phyloP scores from a whole-genome alignment of 768 basidiomycete species.

The Pulveroboletus sp. region DNA sequence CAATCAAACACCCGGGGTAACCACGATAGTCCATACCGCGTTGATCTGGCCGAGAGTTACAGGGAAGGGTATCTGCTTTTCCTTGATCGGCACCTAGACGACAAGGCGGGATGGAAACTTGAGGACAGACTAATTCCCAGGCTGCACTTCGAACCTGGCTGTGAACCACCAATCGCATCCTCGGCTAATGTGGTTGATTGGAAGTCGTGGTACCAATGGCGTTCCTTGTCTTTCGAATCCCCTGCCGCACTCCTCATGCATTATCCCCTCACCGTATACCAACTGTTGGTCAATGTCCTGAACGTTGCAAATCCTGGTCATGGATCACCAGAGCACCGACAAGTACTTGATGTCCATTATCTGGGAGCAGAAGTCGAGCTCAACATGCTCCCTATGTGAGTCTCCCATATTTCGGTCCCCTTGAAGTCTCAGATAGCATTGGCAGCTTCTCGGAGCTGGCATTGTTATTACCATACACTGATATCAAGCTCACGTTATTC shows the following conservation, averaged over 20 bases:
- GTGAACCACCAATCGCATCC: slow-evolving; percentile 27
- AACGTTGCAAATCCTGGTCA: slow-evolving; percentile 25
- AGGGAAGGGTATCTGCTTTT: slow-evolving; percentile 34
- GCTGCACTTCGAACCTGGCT: slow-evolving; percentile 26
- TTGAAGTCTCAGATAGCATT: background rate
- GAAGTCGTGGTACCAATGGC: slow-evolving; percentile 45
- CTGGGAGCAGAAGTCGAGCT: slow-evolving; percentile 40
- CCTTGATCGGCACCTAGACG: slow-evolving; percentile 28
- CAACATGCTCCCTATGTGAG: slow-evolving; percentile 39
- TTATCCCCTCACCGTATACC: slow-evolving; percentile 41
- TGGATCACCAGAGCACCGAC: slow-evolving; percentile 21
- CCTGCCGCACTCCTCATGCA: slow-evolving; percentile 44
- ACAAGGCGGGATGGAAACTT: slow-evolving; percentile 36
- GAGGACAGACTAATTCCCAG: slow-evolving; percentile 33
- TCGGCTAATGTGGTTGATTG: slow-evolving; percentile 35
- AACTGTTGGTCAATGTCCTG: slow-evolving; percentile 35
- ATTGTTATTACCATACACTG: slow-evolving; percentile 41
- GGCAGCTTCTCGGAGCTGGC: slow-evolving; percentile 45
- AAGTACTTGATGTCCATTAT: slow-evolving; percentile 33
- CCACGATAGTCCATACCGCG: background rate
- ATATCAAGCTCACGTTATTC: slow-evolving; percentile 41
- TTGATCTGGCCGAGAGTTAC: slow-evolving; percentile 22
- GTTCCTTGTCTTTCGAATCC: slow-evolving; percentile 39
- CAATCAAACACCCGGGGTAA: slow-evolving; percentile 16
- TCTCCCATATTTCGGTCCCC: background rate